phyloP scores from a whole-genome alignment of 176 grass and related monocot genomes.

The Cocos nucifera region DNA sequence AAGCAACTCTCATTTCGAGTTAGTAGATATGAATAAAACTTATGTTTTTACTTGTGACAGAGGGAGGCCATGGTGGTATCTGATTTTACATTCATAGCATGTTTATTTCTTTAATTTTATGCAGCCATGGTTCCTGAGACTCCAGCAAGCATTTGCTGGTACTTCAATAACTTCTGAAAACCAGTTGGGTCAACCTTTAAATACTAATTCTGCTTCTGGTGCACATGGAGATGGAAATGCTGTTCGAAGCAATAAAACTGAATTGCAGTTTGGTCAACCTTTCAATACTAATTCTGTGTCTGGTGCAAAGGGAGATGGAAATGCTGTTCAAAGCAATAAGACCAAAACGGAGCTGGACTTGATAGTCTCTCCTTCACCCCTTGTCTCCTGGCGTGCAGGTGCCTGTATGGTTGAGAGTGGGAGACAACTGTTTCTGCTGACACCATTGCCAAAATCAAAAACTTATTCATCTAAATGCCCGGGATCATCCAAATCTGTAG shows the following conservation, averaged over 20 bases:
- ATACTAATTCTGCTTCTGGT: constrained; percentile 15
- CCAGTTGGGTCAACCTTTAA: constrained; percentile 2
- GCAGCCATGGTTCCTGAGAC: constrained; percentile 65
- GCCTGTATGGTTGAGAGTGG: constrained; percentile 53
- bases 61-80: too few species aligned
- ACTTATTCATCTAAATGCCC: constrained; percentile 26
- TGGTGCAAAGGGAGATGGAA: constrained; percentile 15
- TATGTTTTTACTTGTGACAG: too few species aligned
- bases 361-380: constrained; percentile 80
- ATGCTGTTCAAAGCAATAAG: constrained; percentile 14
- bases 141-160: constrained; percentile 45
- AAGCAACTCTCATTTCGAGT: too few species aligned
- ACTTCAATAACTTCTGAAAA: constrained; percentile 20
- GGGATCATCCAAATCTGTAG: constrained; percentile 25
- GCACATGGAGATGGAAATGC: constrained; percentile 15
- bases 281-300: constrained; percentile 10
- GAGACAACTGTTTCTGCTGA: constrained; percentile 82
- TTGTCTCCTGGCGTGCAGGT: constrained; percentile 70
- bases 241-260: constrained; percentile 9
- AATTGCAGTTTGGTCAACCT: constrained; percentile 3
- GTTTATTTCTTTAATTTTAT: constrained; percentile 13
- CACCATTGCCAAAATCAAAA: constrained; percentile 57
- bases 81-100: background rate
- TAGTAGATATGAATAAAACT: too few species aligned
- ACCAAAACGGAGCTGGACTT: constrained; percentile 24